Evolutionary conservation across 164 flowering plant species (phyloP).

Genomic region (Vitis labrusca): DNA sequence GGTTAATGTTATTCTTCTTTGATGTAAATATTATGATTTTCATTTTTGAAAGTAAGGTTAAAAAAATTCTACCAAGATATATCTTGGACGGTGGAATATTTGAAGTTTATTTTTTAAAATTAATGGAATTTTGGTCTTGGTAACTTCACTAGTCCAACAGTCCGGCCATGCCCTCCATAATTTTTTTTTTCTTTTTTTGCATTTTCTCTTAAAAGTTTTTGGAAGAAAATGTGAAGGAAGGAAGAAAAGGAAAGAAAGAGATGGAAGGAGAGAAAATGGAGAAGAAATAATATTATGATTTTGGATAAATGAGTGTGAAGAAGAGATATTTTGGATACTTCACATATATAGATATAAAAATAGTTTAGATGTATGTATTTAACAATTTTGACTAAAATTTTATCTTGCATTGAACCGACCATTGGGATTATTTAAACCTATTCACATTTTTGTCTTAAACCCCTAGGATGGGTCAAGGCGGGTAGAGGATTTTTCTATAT

Average conservation of each 20-base stretch:
- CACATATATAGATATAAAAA: too few relatives aligned
- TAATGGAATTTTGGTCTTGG: neutral
- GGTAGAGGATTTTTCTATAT: too few relatives aligned
- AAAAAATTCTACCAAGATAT: neutral
- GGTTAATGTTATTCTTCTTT: neutral
- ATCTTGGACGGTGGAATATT: neutral
- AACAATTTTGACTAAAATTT: too few relatives aligned
- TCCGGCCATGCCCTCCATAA: neutral
- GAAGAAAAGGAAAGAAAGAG: neutral
- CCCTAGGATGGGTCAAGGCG: too few relatives aligned
- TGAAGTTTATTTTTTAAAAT: neutral
- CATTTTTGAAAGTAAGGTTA: neutral
- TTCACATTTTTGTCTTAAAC: too few relatives aligned
- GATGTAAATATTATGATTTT: neutral
- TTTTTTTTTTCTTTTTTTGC: too few relatives aligned
- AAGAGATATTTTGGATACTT: too few relatives aligned
- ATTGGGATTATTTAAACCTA: too few relatives aligned
- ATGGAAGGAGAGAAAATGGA: neutral
- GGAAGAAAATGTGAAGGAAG: too few relatives aligned
- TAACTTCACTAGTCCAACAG: neutral
- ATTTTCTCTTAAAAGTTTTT: too few relatives aligned
- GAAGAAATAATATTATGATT: neutral
- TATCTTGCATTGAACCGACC: too few relatives aligned
- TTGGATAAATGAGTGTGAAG: neutral
- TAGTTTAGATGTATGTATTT: too few relatives aligned